Evolutionary conservation across 2,329 filamentous ascomycete genomes (phyloP), one percentile per base, ranked within the genome.

Genomic region (Paraconiothyrium brasiliense): DNA sequence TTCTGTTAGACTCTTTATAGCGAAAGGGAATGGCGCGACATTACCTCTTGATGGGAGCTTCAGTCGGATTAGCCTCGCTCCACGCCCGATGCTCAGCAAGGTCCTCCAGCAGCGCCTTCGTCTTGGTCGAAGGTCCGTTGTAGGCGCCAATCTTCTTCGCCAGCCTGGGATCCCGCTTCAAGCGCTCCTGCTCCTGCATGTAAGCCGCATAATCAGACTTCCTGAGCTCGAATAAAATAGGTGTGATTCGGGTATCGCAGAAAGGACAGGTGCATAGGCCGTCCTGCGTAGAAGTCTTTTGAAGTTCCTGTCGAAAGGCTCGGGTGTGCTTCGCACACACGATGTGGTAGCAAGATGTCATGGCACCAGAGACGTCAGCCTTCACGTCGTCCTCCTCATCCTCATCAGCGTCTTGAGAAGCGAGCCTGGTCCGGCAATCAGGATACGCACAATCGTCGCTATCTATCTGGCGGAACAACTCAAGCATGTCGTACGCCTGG

Each of bases 41-140:
- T 60, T 72, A 77, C 76, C 75, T 95, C 77, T 97, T 98, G 79
- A 92, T 91, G 0, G 94, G 94, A 0, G 88, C 86, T 72, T 94
- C 87, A 11, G 86, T 80, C 0, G 88, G 87, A 10, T 87, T 82
- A 0, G 80, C 81, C 41, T 85, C 84, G 62, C 88, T 92, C 73
- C 90, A 87, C 0, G 83, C 82, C 60, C 88, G 87, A 55, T 88
- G 87, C 54, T 84, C 82, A 1, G 91, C 78, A 8, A 99, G 85
- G 64, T 92, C 89, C n/a, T 89, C 83, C 0, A 99, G 74, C 2
- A 99, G 83, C 1, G 92, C 93, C 60, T 86, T 89, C 0, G 95
- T 97, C 81, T 99, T 99, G 5, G 94, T 97, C 72, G 97, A 93
- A 0, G 94, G 94, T 0, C 94, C 94, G 47, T 85, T 85, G 75